phyloP scores from a whole-genome alignment of 2,329 filamentous ascomycete genomes.

The Colletotrichum gloeosporioides region DNA sequence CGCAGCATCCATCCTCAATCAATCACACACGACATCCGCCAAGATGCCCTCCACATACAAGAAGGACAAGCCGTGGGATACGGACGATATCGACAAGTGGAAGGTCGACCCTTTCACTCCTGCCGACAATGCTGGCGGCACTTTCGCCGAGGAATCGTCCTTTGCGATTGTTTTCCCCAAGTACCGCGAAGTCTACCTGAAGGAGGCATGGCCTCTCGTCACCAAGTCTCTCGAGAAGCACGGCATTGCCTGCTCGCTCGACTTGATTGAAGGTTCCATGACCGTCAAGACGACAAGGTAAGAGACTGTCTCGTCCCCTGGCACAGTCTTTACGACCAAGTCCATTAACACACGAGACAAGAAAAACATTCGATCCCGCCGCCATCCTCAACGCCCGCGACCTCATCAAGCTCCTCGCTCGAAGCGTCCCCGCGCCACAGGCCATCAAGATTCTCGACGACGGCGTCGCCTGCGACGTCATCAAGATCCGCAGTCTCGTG shows the following conservation, averaged over 20 bases:
- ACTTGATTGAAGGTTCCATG: conserved; percentile 96
- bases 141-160: conserved; percentile 90
- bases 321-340: conserved; percentile 48
- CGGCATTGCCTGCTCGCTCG: conserved; percentile 89
- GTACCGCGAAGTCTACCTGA: conserved; percentile 93
- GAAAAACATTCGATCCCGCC: conserved; percentile 90
- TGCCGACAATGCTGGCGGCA: conserved; percentile 83
- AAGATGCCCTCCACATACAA: conserved; percentile 88
- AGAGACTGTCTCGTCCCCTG: conserved; percentile 48
- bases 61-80: conserved; percentile 92
- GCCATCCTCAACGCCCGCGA: conserved; percentile 93
- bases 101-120: conserved; percentile 87
- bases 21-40: background rate
- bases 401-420: conserved; percentile 88
- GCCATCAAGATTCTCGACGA: conserved; percentile 95
- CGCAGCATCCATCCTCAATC: background rate
- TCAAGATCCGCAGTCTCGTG: conserved; percentile 92
- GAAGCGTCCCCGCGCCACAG: conserved; percentile 91
- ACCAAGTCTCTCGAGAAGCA: conserved; percentile 86
- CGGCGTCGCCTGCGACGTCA: conserved; percentile 88
- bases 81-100: conserved; percentile 97
- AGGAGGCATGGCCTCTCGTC: conserved; percentile 90
- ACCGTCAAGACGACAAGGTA: conserved; percentile 89
- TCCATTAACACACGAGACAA: conserved; percentile 26
- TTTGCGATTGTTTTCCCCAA: conserved; percentile 91